Percentiles rank a stretch among this genome's conserved stretches.
phyloP scores from a whole-genome alignment of 768 basidiomycete species.

The Piloderma croceum region DNA sequence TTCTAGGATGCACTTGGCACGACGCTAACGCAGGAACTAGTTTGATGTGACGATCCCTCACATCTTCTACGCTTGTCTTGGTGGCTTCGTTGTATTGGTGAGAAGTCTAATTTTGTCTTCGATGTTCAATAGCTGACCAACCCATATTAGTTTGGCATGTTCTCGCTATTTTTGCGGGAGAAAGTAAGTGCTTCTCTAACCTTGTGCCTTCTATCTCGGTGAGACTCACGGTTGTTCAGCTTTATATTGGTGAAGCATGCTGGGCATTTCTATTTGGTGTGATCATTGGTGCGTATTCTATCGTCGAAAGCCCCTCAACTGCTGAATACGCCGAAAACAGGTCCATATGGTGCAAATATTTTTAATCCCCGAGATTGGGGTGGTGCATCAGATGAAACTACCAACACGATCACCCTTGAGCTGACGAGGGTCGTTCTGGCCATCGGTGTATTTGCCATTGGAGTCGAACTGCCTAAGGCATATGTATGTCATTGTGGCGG shows the following conservation, averaged over 20 bases:
- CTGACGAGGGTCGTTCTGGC: constrained; percentile 89
- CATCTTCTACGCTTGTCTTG: constrained; percentile 72
- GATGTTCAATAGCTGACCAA: neutral
- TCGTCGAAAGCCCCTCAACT: neutral
- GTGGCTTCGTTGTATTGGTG: constrained; percentile 76
- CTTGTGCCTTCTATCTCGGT: neutral
- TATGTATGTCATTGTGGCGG: too few species aligned
- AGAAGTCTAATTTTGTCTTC: constrained; percentile 19
- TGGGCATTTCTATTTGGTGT: constrained; percentile 94
- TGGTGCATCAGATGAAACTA: constrained; percentile 30
- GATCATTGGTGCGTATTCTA: constrained; percentile 61
- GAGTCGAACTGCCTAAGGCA: constrained; percentile 93
- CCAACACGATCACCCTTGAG: constrained; percentile 84
- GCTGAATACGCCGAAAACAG: constrained; percentile 29
- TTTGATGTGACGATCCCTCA: constrained; percentile 68
- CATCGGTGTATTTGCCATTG: constrained; percentile 95
- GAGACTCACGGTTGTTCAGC: constrained; percentile 28
- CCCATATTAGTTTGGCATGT: constrained; percentile 78
- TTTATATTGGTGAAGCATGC: constrained; percentile 95
- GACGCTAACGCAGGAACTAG: too few species aligned
- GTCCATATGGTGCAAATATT: constrained; percentile 76
- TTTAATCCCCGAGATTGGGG: constrained; percentile 83
- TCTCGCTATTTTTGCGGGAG: constrained; percentile 87
- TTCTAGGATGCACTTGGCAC: too few species aligned
- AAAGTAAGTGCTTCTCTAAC: constrained; percentile 39